Evolutionary conservation across 106 monocot genomes (phyloP), one percentile per base, ranked within the genome.

Genomic region (Dactylorhiza incarnata): DNA sequence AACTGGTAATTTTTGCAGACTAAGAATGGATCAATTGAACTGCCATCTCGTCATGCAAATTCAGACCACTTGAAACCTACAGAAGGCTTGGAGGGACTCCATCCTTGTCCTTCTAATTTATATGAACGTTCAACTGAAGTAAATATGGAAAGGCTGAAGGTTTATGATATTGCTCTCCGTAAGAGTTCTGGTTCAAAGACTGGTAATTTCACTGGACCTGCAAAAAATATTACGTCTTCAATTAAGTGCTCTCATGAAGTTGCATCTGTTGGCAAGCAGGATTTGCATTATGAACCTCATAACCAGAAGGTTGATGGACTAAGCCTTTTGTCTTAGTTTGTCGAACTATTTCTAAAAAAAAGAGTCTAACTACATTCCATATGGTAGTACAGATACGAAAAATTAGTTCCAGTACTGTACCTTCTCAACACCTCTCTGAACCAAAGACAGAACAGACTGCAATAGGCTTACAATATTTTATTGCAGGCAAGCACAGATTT

Each of bases 221-320:
- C 15, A 56, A 77, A 52, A n/a, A 54, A 45, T 55, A 29, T 71
- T 14, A 77, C 52, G 29, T 77, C 83, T 75, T 45, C 24, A 23
- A 15, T 77, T 49, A 68, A 16, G 24, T 24, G 71, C 51, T 63
- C 78, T 78, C 53, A 68, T 73, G 79, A 83, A 81, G 71, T 22
- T 69, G 59, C 66, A 53, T 44, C 68, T 78, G 78, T 66, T 80
- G 58, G 68, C 62, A 79, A 82, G 49, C 77, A 78, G 49, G 66
- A 62, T n/a, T 44, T 66, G 11, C 71, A 68, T 19, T 24, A 77
- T 79, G 80, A 87, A 69, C 52, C 55, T 79, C 85, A 74, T 25
- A 24, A 74, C 53, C 76, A 73, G 63, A 91, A 87, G 92, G 95
- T 92, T 73, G 81, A 82, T 78, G 72, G 82, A 70, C 76, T 82